Percentiles rank a stretch among this genome's conserved stretches.
phyloP scores from a whole-genome alignment of 495 filamentous ascomycete species.

The Zalerion maritima region DNA sequence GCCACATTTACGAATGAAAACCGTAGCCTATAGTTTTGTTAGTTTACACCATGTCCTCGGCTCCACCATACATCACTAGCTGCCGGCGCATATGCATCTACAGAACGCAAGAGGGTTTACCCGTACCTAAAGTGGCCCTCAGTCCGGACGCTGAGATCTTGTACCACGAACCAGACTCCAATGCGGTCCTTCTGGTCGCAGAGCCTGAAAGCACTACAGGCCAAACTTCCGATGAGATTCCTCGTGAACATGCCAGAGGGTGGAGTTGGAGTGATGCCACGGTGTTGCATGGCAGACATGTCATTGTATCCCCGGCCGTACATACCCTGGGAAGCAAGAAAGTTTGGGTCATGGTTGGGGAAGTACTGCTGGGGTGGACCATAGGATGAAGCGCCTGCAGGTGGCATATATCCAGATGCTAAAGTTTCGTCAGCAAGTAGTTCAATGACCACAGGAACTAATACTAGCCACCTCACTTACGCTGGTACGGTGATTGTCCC shows the following conservation, averaged over 20 bases:
- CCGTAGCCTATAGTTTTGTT: conserved; percentile 21
- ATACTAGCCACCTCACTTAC: conserved; percentile 14
- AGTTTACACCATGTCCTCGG: no score
- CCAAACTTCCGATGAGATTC: conserved; percentile 87
- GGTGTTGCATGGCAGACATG: conserved; percentile 17
- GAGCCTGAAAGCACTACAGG: conserved; percentile 79
- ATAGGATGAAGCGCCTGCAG: conserved; percentile 13
- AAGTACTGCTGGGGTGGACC: conserved; percentile 16
- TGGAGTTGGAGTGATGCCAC: conserved; percentile 12
- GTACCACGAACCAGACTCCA: conserved; percentile 93
- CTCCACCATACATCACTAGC: no score
- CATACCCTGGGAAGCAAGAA: conserved; percentile 20
- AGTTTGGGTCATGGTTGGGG: no score
- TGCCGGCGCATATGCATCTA: not conserved
- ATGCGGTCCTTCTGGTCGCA: conserved; percentile 70
- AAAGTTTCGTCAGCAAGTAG: no score
- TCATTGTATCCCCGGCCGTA: conserved; percentile 16
- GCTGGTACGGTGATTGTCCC: conserved; percentile 16
- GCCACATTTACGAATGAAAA: conserved; percentile 76
- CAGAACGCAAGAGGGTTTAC: not conserved
- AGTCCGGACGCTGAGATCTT: conserved; percentile 86
- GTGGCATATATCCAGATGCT: not conserved
- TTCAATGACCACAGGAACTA: conserved; percentile 8
- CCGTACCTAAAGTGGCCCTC: conserved; percentile 90
- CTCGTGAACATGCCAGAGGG: conserved; percentile 88